phyloP scores from a whole-genome alignment of 768 basidiomycete genomes.

The Rhodotorula diobovata region DNA sequence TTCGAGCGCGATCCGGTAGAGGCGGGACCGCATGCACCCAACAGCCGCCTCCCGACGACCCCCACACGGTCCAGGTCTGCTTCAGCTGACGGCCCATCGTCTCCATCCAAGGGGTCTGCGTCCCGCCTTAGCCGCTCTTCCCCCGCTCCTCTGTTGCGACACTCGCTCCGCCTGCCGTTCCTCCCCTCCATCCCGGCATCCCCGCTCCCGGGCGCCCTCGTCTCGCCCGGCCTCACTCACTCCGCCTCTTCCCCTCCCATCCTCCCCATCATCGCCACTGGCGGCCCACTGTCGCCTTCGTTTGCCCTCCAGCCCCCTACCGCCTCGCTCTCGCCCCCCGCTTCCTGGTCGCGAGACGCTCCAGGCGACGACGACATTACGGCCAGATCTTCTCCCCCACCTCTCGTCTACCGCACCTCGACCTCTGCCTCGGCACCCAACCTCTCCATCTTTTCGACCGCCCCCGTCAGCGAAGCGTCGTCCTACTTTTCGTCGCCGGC shows the following conservation, averaged over 20 bases:
- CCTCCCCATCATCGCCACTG: constrained; percentile 4
- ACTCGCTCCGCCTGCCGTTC: constrained; percentile 22
- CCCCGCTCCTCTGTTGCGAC: constrained; percentile 3
- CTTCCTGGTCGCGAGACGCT: background rate
- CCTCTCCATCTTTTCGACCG: constrained; percentile 17
- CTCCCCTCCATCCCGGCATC: constrained; percentile 30
- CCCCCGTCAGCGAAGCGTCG: constrained; percentile 3
- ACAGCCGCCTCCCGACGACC: background rate
- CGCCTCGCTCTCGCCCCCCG: background rate
- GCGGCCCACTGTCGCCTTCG: constrained; percentile 4
- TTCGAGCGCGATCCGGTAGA: background rate
- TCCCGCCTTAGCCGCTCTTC: background rate
- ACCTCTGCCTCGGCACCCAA: constrained; percentile 14
- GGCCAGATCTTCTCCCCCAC: background rate
- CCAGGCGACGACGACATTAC: background rate
- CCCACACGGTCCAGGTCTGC: background rate
- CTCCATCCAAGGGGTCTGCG: background rate
- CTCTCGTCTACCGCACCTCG: background rate
- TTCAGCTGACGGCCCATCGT: background rate
- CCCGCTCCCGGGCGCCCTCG: constrained; percentile 16
- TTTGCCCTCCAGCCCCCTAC: constrained; percentile 13
- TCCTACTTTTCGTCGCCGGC: background rate
- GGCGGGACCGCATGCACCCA: background rate
- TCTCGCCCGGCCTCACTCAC: constrained; percentile 15
- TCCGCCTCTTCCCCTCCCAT: constrained; percentile 30